A percentile compares a stretch with the other conserved stretches of the same genome.
Evolutionary conservation across 176 grass and related monocot species (phyloP).

Genomic region (Lolium perenne): DNA sequence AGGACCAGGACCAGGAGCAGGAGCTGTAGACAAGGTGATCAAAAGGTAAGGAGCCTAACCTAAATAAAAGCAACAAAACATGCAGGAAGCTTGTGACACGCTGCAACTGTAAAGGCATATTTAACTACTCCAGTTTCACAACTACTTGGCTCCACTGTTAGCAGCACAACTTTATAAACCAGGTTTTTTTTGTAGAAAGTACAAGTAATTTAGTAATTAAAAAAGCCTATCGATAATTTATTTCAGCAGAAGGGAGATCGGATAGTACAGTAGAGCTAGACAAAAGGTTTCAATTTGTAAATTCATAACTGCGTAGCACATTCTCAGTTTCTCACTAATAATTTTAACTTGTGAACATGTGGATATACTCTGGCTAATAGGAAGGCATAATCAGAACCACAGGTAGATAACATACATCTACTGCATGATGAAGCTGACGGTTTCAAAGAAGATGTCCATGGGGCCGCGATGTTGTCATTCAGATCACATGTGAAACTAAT

Average conservation of each 20-base stretch:
- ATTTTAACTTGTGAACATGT: constrained; percentile 12
- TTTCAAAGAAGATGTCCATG: constrained; percentile 83
- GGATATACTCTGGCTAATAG: neutral
- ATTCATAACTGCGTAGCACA: neutral
- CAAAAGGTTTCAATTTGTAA: constrained; percentile 18
- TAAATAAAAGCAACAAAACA: constrained; percentile 33
- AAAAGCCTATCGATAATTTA: neutral
- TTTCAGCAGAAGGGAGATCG: constrained; percentile 32
- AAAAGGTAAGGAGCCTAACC: constrained; percentile 35
- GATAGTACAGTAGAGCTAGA: neutral
- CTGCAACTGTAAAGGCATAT: constrained; percentile 25
- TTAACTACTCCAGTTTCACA: constrained; percentile 30
- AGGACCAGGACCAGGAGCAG: constrained; percentile 56
- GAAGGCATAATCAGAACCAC: constrained; percentile 28
- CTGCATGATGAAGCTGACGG: constrained; percentile 78
- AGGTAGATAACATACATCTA: constrained; percentile 69
- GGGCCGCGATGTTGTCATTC: constrained; percentile 98
- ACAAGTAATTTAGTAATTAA: constrained; percentile 17
- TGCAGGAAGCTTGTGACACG: constrained; percentile 34
- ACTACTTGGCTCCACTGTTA: constrained; percentile 25
- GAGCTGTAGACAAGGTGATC: constrained; percentile 55
- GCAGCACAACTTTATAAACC: constrained; percentile 17
- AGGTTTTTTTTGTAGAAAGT: neutral
- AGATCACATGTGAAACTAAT: constrained; percentile 98
- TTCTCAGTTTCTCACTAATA: neutral